Conservation (phyloP, 306 rosid species). For the Myrica gale region DNA sequence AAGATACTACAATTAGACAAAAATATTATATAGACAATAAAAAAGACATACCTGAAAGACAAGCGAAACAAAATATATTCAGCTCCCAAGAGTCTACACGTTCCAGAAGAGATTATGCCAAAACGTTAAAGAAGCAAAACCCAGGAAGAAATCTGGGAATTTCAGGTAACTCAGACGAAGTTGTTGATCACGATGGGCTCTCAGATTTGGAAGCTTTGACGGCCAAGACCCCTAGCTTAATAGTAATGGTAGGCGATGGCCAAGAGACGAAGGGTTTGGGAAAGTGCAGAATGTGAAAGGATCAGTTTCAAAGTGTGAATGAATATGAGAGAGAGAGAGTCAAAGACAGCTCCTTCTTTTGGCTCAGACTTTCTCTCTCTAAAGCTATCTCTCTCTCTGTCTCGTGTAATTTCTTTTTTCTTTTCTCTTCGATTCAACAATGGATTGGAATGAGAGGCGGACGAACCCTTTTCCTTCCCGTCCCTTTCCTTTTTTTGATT, state of each 20-base stretch:
- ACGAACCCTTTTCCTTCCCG: slow-evolving; percentile 12
- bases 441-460: slow-evolving; percentile 15
- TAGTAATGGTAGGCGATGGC: background rate
- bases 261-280: slow-evolving; percentile 10
- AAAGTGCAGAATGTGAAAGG: slow-evolving; percentile 13
- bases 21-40: background rate
- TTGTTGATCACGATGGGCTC: slow-evolving; percentile 12
- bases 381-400: background rate
- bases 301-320: slow-evolving; percentile 17
- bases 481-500: background rate
- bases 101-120: background rate
- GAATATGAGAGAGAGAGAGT: slow-evolving; percentile 30
- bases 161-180: background rate
- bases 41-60: background rate
- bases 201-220: background rate
- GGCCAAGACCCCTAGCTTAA: too few relatives aligned
- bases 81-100: background rate
- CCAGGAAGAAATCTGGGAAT: slow-evolving; percentile 23
- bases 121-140: slow-evolving; percentile 14
- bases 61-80: background rate
- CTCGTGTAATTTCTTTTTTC: slow-evolving; percentile 17
- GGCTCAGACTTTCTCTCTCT: slow-evolving; percentile 33
- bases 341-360: slow-evolving; percentile 30
- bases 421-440: slow-evolving; percentile 29
- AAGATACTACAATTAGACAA: background rate